Evolutionary conservation across 495 filamentous ascomycete species (phyloP).

Genomic region (Aspergillus cristatus): DNA sequence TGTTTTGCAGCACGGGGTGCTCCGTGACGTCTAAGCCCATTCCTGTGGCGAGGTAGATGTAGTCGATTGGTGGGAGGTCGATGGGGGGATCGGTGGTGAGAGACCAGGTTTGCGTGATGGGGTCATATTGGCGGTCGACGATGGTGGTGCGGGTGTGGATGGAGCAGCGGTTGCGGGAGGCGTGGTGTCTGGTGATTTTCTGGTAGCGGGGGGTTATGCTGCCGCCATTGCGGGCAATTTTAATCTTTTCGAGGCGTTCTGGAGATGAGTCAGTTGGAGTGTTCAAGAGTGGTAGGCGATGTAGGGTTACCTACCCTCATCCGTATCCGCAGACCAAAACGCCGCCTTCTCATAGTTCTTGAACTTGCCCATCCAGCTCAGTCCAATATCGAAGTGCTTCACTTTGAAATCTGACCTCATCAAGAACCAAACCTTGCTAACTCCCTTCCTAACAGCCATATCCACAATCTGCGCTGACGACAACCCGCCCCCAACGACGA

Average conservation of each 20-base stretch:
- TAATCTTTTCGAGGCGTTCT: slow-evolving; percentile 50
- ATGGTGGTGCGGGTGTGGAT: slow-evolving; percentile 44
- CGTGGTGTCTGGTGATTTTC: slow-evolving; percentile 43
- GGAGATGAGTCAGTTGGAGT: not conserved
- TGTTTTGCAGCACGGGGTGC: slow-evolving; percentile 40
- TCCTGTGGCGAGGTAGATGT: slow-evolving; percentile 58
- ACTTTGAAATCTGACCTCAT: slow-evolving; percentile 52
- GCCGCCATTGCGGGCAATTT: slow-evolving; percentile 49
- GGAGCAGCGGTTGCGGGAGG: slow-evolving; percentile 30
- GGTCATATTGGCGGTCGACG: slow-evolving; percentile 20
- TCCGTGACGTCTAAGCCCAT: slow-evolving; percentile 39
- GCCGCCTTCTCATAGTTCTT: slow-evolving; percentile 53
- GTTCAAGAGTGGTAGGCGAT: not conserved
- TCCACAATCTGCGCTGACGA: slow-evolving; percentile 53
- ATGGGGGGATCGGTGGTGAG: slow-evolving; percentile 40
- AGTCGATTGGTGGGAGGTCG: slow-evolving; percentile 46
- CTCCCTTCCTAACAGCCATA: slow-evolving; percentile 43
- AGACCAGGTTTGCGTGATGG: slow-evolving; percentile 36
- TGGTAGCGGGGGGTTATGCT: slow-evolving; percentile 51
- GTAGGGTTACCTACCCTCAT: slow-evolving; percentile 29
- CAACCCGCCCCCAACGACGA: slow-evolving; percentile 53
- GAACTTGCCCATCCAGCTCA: slow-evolving; percentile 59
- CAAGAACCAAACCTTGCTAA: slow-evolving; percentile 46
- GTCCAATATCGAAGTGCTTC: slow-evolving; percentile 54
- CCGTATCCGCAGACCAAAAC: slow-evolving; percentile 52